Base-by-base conservation (phyloP, 2,329 filamentous ascomycete species). In the Plectosphaerella cucumerina region DNA sequence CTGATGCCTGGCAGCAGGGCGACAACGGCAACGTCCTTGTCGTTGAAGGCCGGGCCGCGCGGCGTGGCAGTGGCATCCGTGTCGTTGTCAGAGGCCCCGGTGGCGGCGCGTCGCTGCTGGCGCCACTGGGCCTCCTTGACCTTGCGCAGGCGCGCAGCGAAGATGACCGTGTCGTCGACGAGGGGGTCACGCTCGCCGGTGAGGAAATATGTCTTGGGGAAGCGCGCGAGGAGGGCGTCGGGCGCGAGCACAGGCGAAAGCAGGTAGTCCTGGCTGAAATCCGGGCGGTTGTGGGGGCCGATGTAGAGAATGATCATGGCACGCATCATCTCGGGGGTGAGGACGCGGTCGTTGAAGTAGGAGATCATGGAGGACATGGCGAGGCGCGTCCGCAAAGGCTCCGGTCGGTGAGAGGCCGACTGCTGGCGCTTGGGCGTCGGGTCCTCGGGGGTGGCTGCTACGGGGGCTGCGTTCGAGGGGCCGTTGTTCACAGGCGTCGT, bases 271-370 rank as follows among this genome's bases (percentile, higher is more conserved):
- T 89, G 90, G 23, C 84, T 84, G 67, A 99, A 97, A 65, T 97
- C 91, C 0, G 94, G 94, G 1, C 92, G 86, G 66, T 94, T 90
- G 65, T 97, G 89, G 0, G 92, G 91, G 1, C 94, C 94, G 50
- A 99, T 89, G 66, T 99, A 99, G 4, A 99, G 77, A 58, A 99
- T 96, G 58, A 99, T 96, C 92, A 99, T 97, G 56, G 92, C 90
- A 31, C 94, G 88, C 87, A 97, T 97, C 90, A 97, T 96, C 69
- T 99, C 94, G 0, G 94, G 93, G 0, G 90, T 93, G 14, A 99
- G 78, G 23, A 99, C 89, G 23, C 94, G 87, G 67, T 99, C 94
- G 66, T 96, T 94, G 68, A 97, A 96, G 70, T 97, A 97, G 0
- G 93, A 97, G 34, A 99, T 95, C 84, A 96, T 96, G n/a, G 87